These are phyloP conservation scores for Fragaria iinumae DNA, from an alignment of 306 rosid genomes.

Conservation along the genomic window DNA sequence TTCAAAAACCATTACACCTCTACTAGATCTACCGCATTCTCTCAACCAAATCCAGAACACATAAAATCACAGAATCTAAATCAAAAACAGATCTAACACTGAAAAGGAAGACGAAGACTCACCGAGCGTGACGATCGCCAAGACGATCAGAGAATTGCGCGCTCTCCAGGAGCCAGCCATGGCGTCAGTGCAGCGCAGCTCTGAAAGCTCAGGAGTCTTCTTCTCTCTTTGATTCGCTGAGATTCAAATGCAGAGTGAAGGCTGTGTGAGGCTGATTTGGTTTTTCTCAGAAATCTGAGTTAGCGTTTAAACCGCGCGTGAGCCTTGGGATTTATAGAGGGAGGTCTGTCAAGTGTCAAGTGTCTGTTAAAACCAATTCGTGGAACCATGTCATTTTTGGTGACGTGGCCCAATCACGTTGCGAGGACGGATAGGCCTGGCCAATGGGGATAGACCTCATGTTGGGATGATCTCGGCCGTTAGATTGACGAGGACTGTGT, in stretches of 20 bases:
- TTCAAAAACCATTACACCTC: not conserved
- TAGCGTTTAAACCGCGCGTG: constrained; percentile 22
- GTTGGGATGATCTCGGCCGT: constrained; percentile 66
- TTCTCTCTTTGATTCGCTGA: constrained; percentile 4
- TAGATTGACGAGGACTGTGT: not conserved
- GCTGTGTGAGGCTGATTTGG: not conserved
- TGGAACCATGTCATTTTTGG: constrained; percentile 55
- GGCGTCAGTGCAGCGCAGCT: constrained; percentile 11
- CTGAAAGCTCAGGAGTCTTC: not conserved
- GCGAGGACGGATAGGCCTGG: not conserved
- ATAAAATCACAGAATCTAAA: not conserved
- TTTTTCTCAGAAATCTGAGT: not conserved
- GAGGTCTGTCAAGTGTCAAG: constrained; percentile 10
- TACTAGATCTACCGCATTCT: constrained; percentile 38
- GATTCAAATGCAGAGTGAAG: constrained; percentile 11
- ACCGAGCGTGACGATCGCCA: constrained; percentile 75
- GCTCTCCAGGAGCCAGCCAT: constrained; percentile 75
- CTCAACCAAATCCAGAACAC: not conserved
- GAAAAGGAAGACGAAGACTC: constrained; percentile 11
- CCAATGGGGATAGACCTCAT: constrained; percentile 50
- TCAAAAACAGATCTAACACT: constrained; percentile 41
- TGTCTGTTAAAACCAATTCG: constrained; percentile 12
- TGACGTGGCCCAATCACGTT: constrained; percentile 84
- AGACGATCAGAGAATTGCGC: constrained; percentile 55
- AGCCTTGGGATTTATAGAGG: constrained; percentile 29